A percentile compares a stretch with the other conserved stretches of the same genome.
Evolutionary conservation across 805 yeast species (phyloP).

Genomic region (Maudiozyma saulgeensis): DNA sequence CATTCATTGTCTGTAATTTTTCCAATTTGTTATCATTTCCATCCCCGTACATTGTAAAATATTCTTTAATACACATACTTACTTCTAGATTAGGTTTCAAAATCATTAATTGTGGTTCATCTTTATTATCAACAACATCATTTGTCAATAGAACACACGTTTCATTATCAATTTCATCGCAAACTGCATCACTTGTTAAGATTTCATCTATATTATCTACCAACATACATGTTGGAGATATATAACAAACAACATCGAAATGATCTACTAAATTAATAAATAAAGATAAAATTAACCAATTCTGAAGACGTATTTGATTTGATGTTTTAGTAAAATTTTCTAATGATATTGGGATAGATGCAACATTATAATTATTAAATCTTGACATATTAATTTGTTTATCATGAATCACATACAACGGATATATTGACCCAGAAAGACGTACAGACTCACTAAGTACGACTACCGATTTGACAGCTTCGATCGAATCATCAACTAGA

Average conservation of each 20-base stretch:
- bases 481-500: slow-evolving; percentile 14
- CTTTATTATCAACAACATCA: slow-evolving; percentile 4
- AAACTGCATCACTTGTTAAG: slow-evolving; percentile 16
- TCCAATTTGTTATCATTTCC: slow-evolving; percentile 12
- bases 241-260: slow-evolving; percentile 25
- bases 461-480: slow-evolving; percentile 16
- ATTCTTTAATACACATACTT: slow-evolving; percentile 26
- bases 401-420: slow-evolving; percentile 18
- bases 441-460: slow-evolving; percentile 19
- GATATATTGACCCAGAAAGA: slow-evolving; percentile 16
- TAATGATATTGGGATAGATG: slow-evolving; percentile 4
- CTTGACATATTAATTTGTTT: slow-evolving; percentile 10
- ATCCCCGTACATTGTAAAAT: slow-evolving; percentile 24
- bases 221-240: slow-evolving; percentile 24
- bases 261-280: slow-evolving; percentile 15
- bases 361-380: slow-evolving; percentile 4
- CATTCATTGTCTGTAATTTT: slow-evolving; percentile 11
- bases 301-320: background rate
- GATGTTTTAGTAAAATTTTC: slow-evolving; percentile 1
- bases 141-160: slow-evolving; percentile 28
- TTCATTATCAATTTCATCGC: slow-evolving; percentile 28
- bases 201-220: slow-evolving; percentile 25
- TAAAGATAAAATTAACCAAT: slow-evolving; percentile 14
- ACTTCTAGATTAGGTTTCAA: slow-evolving; percentile 24
- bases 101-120: slow-evolving; percentile 15